phyloP scores from a whole-genome alignment of 345 rosid genomes.

The Salix brachista region DNA sequence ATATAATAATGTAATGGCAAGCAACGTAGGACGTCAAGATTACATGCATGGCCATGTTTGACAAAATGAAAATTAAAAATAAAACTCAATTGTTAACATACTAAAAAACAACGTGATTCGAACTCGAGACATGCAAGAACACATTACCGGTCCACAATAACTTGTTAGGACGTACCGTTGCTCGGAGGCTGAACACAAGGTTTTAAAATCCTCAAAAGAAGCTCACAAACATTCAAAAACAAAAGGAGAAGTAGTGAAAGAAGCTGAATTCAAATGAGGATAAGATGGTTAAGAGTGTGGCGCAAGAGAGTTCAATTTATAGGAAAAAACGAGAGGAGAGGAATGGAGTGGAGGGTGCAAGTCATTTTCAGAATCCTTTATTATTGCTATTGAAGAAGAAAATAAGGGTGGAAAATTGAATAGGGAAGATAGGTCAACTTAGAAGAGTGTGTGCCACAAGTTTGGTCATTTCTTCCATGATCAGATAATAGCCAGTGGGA shows the following conservation, averaged over 20 bases:
- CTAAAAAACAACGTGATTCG: too few species aligned
- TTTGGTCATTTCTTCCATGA: constrained; percentile 23
- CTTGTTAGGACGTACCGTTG: too few species aligned
- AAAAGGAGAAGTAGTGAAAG: background rate
- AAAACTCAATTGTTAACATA: too few species aligned
- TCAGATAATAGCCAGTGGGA: constrained; percentile 18
- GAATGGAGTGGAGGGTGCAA: background rate
- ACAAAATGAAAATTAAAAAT: background rate
- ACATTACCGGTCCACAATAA: too few species aligned
- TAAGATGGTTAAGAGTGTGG: constrained; percentile 17
- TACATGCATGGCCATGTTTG: background rate
- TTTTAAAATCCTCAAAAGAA: background rate
- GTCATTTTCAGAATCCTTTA: constrained; percentile 18
- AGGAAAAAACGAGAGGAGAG: background rate
- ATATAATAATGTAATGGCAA: background rate
- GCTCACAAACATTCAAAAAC: constrained; percentile 4
- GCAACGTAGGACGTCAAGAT: background rate
- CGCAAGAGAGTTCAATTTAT: constrained; percentile 18
- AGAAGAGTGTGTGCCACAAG: constrained; percentile 25
- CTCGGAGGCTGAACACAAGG: too few species aligned
- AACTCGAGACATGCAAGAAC: too few species aligned
- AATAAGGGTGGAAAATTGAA: background rate
- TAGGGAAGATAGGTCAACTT: constrained; percentile 3
- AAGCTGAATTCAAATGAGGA: constrained; percentile 1
- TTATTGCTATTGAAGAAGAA: background rate